phyloP scores from a whole-genome alignment of 257 asterid genomes.

The Schizonepeta tenuifolia region DNA sequence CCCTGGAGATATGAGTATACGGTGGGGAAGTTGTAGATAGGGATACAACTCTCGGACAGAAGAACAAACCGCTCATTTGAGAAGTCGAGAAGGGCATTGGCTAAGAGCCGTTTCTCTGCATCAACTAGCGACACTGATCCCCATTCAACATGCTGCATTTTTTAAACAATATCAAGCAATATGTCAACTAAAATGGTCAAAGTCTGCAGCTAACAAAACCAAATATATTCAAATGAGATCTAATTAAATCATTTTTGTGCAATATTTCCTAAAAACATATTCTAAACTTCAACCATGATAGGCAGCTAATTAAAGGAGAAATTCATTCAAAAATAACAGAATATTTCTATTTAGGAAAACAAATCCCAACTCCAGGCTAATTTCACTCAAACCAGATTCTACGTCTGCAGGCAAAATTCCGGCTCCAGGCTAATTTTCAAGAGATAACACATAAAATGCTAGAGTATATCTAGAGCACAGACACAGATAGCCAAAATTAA shows the following conservation, averaged over 20 bases:
- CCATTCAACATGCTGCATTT: constrained; percentile 82
- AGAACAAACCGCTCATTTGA: constrained; percentile 90
- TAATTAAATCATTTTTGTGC: constrained; percentile 6
- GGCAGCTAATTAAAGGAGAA: background rate
- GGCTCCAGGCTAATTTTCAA: background rate
- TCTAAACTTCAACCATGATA: background rate
- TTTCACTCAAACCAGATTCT: background rate
- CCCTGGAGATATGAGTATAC: constrained; percentile 69
- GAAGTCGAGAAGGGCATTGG: constrained; percentile 92
- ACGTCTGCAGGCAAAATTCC: background rate
- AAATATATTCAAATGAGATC: constrained; percentile 9
- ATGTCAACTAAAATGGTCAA: background rate
- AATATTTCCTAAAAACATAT: background rate
- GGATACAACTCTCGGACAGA: constrained; percentile 90
- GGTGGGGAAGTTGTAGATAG: constrained; percentile 69
- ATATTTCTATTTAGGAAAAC: too few species aligned
- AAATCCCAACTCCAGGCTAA: too few species aligned
- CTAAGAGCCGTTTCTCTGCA: constrained; percentile 86
- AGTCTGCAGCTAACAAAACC: constrained; percentile 4
- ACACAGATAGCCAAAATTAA: background rate
- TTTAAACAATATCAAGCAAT: background rate
- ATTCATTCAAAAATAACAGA: too few species aligned
- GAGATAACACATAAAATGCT: background rate
- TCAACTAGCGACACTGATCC: constrained; percentile 86
- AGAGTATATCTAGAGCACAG: background rate